Evolutionary conservation across 2,329 filamentous ascomycete genomes (phyloP), one percentile per base, ranked within the genome.

Genomic region (Tricladium varicosporioides): DNA sequence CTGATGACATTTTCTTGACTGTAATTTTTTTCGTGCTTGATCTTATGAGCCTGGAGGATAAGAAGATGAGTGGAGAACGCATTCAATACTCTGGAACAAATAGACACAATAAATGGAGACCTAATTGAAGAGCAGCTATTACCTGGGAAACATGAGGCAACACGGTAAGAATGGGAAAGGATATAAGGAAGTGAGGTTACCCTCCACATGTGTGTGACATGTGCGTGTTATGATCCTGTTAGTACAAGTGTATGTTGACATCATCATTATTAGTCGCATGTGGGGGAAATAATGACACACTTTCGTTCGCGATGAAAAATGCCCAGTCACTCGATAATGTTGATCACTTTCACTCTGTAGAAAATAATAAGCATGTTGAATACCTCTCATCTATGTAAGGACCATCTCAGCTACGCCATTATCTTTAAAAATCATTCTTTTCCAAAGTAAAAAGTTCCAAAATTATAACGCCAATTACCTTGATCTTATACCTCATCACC

Each of bases 261-360:
- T 62, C 60, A 62, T 62, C 57, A 62, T 36, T 58, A 11, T 48
- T n/a, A n/a, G n/a, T n/a, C n/a, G n/a, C n/a, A n/a, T n/a, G n/a
- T n/a, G n/a, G n/a, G n/a, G n/a, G n/a, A n/a, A n/a, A n/a, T n/a
- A n/a, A n/a, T n/a, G n/a, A n/a, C n/a, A n/a, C n/a, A n/a, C n/a
- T n/a, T n/a, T n/a, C n/a, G n/a, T n/a, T n/a, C n/a, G n/a, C n/a
- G 18, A 15, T 27, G 50, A 16, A 40, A 31, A 31, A 45, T 40
- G 51, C 51, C 31, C 47, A 48, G 32, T 45, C 49, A 57, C 45
- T 40, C n/a, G 33, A 36, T 36, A 36, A 36, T 36, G 32, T 13
- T 36, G 32, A 36, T 36, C 36, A n/a, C n/a, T 5, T 40, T n/a
- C 36, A 13, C 36, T 40, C n/a, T 40, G 36, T 13, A 11, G n/a